Base-by-base conservation (phyloP, 306 rosid species). In the Medicago arabica region DNA sequence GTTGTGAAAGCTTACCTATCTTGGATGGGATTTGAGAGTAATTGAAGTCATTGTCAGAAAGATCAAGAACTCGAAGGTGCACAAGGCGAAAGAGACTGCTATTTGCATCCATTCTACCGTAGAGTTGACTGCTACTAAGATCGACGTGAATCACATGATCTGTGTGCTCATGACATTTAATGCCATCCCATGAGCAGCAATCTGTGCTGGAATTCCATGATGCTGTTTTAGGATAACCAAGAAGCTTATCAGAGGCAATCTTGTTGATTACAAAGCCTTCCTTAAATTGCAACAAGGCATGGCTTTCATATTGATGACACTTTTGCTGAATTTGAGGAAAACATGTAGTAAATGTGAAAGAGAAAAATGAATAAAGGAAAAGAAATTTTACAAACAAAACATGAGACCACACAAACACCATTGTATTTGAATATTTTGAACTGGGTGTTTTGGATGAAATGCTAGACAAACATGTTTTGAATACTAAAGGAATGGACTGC, bases 171-270 rank as follows among this genome's bases (percentile, higher is more conserved):
- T 82, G 67, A 68, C 85, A 77, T 7, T 49, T 4, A 15, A 82
- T 69, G 1, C 82, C 79, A 39, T 72, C 53, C 85, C 85, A 77
- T 58, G 76, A 77, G 51, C 79, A 77, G 53, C 79, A 82, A 62
- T 82, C 72, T 4, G 38, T 66, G 76, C 12, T 17, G 11, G 50
- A 18, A 51, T 71, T 71, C 82, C 85, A 77, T 18, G 79, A 72
- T 14, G 61, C 3, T 2, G 11, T 44, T 40, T 82, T 82, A 12
- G 82, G 85, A 66, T 82, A 71, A 77, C 61, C 40, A 0, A 65
- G 31, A 11, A 62, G 79, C 25, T 47, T 2, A 1, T 0, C 0
- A 49, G 82, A 82, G 15, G 82, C 40, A 16, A 4, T 8, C 21
- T 55, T 38, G 13, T 3, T 36, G 15, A 57, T 76, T 10, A 11